These are phyloP conservation scores for Pichia eremophila DNA, from an alignment of 805 yeast species.

Conservation along the genomic window DNA sequence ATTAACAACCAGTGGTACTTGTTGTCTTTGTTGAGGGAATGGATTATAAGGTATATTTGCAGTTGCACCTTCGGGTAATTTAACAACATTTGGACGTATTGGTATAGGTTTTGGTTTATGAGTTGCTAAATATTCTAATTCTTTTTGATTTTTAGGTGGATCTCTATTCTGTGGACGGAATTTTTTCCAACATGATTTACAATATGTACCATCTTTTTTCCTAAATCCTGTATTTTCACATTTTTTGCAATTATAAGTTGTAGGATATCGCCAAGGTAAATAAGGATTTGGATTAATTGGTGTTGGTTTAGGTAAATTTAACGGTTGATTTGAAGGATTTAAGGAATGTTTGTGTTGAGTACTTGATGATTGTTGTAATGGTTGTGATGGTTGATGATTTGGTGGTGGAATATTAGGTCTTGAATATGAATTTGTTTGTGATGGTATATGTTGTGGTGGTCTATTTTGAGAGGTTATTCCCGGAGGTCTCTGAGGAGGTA, in stretches of 20 bases:
- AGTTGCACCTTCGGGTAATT: conserved; percentile 19
- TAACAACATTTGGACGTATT: conserved; percentile 19
- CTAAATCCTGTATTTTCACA: conserved; percentile 69
- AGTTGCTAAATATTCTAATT: conserved; percentile 9
- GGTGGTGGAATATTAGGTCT: conserved; percentile 8
- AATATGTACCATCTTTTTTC: conserved; percentile 49
- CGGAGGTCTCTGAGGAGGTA: conserved; percentile 1
- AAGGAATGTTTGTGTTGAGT: too few species aligned
- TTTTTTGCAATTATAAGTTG: conserved; percentile 48
- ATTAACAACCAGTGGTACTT: conserved; percentile 34
- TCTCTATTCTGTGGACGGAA: conserved; percentile 29
- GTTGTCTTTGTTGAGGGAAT: not conserved
- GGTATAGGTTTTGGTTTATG: conserved; percentile 12
- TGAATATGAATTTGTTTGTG: not conserved
- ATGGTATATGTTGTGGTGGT: not conserved
- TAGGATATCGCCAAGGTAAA: conserved; percentile 62
- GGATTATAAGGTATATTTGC: conserved; percentile 3
- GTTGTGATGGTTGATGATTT: not conserved
- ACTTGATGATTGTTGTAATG: too few species aligned
- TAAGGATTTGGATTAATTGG: conserved; percentile 28
- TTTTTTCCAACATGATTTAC: conserved; percentile 60
- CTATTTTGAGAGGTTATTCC: not conserved
- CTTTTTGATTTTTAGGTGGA: conserved; percentile 14
- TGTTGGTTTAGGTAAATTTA: conserved; percentile 7
- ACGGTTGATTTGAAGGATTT: not conserved